These are phyloP conservation scores for Alternaria sp. DNA, from an alignment of 2,329 filamentous ascomycete species.

Conservation along the genomic window DNA sequence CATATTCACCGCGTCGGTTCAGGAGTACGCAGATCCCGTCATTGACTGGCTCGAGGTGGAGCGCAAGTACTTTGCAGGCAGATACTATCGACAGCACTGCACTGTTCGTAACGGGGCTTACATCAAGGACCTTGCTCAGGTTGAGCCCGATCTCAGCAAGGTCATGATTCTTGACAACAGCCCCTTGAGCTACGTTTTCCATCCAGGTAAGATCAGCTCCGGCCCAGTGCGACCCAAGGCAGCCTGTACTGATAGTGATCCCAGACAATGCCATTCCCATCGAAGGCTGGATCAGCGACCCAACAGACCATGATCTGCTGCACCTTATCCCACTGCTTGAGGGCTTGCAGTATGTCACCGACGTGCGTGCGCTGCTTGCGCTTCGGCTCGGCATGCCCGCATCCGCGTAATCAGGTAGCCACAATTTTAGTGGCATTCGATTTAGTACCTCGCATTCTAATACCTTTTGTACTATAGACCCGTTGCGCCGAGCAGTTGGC, in stretches of 20 bases:
- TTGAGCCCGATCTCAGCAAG: constrained; percentile 95
- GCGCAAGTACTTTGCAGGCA: constrained; percentile 91
- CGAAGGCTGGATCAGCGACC: constrained; percentile 98
- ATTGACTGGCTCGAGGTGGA: constrained; percentile 99
- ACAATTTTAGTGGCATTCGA: constrained; percentile 18
- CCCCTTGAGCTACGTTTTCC: constrained; percentile 97
- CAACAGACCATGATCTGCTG: constrained; percentile 93
- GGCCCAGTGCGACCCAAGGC: constrained; percentile 1
- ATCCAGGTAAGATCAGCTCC: constrained; percentile 75
- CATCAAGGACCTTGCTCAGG: constrained; percentile 95
- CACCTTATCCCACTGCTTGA: constrained; percentile 92
- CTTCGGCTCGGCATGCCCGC: constrained; percentile 80
- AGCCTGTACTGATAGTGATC: constrained; percentile 21
- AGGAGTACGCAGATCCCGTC: constrained; percentile 97
- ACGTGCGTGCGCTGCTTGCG: constrained; percentile 89
- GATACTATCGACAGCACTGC: constrained; percentile 97
- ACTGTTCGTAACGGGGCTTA: constrained; percentile 95
- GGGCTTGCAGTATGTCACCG: constrained; percentile 94
- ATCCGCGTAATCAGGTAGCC: constrained; percentile 33
- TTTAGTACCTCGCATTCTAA: constrained; percentile 35
- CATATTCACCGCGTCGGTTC: constrained; percentile 94
- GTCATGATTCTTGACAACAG: constrained; percentile 99
- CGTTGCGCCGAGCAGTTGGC: constrained; percentile 33
- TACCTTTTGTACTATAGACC: constrained; percentile 43
- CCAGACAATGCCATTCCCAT: constrained; percentile 98